Evolutionary conservation across 345 rosid genomes (phyloP), one percentile per base, ranked within the genome.

Genomic region (Stellera chamaejasme): DNA sequence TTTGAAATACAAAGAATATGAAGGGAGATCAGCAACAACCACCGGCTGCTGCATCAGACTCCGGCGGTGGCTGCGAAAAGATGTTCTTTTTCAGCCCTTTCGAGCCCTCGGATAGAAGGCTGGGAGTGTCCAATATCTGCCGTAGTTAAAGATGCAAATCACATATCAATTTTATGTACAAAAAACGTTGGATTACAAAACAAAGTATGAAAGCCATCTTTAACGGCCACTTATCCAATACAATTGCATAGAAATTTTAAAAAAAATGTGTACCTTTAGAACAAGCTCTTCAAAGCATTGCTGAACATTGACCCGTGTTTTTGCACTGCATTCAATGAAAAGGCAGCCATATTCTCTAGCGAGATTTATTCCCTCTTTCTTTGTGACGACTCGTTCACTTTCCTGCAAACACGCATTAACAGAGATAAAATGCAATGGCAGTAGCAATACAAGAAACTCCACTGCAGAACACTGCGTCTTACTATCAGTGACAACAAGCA

Each of bases 261-360:
- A 12, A 11, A 8, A 32, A 11, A 51, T 46, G n/a, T 45, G 42
- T 65, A 75, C 84, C 85, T 80, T 80, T 28, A 83, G 54, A 61
- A 80, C 82, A 64, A 83, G 85, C 62, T 80, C 89, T 66, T 80
- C 85, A 47, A 83, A 83, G 67, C 85, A 80, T 13, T 80, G 83
- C 50, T 80, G 73, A 6, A 80, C 85, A 27, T 83, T 83, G 11
- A 61, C 67, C 3, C 79, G 79, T 43, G 85, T 83, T 72, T 77
- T 83, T 10, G 85, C 89, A 55, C 89, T 80, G 68, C 89, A 83
- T 66, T 83, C 89, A 8, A 75, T 69, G 61, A 83, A 83, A 50
- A 83, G 80, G 70, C 89, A 83, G 15, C 89, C 89, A 50, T 69
- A 67, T 57, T 80, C 78, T 75, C 83, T 68, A 0, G 89, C 89